These are phyloP conservation scores for Penicillium palitans DNA, from an alignment of 2,329 filamentous ascomycete species.

Conservation along the genomic window DNA sequence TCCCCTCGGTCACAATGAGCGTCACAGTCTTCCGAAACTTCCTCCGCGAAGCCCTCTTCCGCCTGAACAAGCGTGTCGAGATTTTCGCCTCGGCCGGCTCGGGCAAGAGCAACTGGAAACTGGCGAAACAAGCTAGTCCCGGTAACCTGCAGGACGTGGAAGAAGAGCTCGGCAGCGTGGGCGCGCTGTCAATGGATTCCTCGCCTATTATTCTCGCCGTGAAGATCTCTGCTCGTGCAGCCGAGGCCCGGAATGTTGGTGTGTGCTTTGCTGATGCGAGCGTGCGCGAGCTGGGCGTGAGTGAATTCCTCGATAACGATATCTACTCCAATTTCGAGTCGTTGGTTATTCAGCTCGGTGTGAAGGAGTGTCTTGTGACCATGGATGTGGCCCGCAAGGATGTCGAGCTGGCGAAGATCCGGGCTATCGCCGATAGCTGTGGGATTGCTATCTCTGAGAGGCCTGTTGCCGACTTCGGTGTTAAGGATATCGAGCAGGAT, in stretches of 20 bases:
- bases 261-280: conserved; percentile 98
- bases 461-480: conserved; percentile 73
- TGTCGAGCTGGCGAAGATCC: conserved; percentile 81
- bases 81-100: conserved; percentile 77
- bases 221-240: conserved; percentile 85
- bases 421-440: conserved; percentile 86
- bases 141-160: conserved; percentile 97
- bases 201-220: conserved; percentile 94
- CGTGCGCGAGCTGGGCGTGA: conserved; percentile 90
- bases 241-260: conserved; percentile 80
- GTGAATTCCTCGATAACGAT: conserved; percentile 98
- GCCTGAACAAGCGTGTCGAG: conserved; percentile 85
- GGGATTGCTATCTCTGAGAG: conserved; percentile 87
- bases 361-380: conserved; percentile 89
- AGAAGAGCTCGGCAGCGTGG: conserved; percentile 74
- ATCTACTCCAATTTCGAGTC: conserved; percentile 98
- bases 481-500: conserved; percentile 93
- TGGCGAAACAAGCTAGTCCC: conserved; percentile 87
- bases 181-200: conserved; percentile 67
- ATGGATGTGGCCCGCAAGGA: conserved; percentile 79
- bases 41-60: conserved; percentile 88
- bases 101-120: conserved; percentile 82
- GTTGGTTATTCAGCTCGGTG: conserved; percentile 90
- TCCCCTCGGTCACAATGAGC: conserved; percentile 93
- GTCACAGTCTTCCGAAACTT: conserved; percentile 94